Conservation (phyloP, 495 filamentous ascomycete species). For the Penicillium lividum region DNA sequence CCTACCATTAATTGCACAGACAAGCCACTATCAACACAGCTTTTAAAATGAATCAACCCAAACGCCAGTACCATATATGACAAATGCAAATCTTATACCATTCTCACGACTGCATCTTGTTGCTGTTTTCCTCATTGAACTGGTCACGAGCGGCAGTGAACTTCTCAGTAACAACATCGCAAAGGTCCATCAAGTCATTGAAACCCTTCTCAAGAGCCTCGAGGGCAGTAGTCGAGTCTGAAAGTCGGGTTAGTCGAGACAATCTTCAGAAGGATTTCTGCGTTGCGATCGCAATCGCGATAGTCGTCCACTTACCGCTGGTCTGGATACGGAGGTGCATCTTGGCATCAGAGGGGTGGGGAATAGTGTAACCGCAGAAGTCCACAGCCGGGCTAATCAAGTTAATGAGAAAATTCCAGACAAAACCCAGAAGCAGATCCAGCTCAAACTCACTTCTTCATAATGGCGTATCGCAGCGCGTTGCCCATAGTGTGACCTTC, state of each 20-base stretch:
- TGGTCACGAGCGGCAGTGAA: conserved; percentile 68
- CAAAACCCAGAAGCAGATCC: background rate
- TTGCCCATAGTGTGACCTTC: conserved; percentile 97
- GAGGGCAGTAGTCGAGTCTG: conserved; percentile 77
- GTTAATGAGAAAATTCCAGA: conserved; percentile 1
- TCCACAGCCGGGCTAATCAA: conserved; percentile 71
- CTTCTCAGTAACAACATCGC: conserved; percentile 86
- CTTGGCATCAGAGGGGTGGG: conserved; percentile 91
- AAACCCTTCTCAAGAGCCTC: conserved; percentile 89
- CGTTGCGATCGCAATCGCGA: background rate
- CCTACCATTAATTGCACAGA: background rate
- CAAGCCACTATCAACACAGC: background rate
- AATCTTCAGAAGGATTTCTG: background rate
- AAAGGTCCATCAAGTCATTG: conserved; percentile 82
- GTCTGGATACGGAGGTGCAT: conserved; percentile 98
- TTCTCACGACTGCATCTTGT: conserved; percentile 40
- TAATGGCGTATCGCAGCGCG: conserved; percentile 89
- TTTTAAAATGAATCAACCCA: conserved; percentile 4
- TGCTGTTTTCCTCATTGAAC: conserved; percentile 51
- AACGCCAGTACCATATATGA: conserved; percentile 11
- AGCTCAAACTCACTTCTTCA: conserved; percentile 79
- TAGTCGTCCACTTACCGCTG: conserved; percentile 62
- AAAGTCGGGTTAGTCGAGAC: conserved; percentile 6
- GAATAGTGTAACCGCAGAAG: conserved; percentile 97
- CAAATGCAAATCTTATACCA: conserved; percentile 17